phyloP scores from a whole-genome alignment of 371 early-diverging fungal genomes.

The Thermomucor indicae-seudaticae region DNA sequence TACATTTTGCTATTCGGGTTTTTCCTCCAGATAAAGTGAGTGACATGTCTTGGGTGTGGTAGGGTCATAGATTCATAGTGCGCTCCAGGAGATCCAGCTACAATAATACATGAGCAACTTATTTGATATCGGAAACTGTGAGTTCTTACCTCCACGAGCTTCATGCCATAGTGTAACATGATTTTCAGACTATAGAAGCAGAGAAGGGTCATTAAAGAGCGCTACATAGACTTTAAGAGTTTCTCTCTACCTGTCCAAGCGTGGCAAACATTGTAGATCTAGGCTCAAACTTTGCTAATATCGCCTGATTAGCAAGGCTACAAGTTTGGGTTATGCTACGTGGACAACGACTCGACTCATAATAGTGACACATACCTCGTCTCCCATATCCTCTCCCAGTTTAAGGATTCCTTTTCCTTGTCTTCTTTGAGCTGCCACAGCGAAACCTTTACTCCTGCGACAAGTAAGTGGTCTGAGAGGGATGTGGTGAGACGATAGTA shows the following conservation, averaged over 20 bases:
- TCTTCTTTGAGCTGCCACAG: conserved; percentile 22
- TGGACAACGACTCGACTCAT: not conserved
- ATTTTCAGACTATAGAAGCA: conserved; percentile 54
- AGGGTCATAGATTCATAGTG: conserved; percentile 54
- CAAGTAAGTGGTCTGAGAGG: conserved; percentile 25
- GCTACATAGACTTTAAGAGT: not conserved
- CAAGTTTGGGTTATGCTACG: not conserved
- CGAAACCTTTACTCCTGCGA: conserved; percentile 27
- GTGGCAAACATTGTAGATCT: conserved; percentile 68
- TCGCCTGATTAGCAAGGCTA: conserved; percentile 23
- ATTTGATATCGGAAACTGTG: not conserved
- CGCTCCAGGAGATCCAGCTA: not conserved
- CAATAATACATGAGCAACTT: not conserved
- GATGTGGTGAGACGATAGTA: not conserved
- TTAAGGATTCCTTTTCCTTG: not conserved
- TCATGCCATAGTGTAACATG: conserved; percentile 73
- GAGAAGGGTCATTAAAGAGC: conserved; percentile 1
- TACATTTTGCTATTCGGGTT: conserved; percentile 29
- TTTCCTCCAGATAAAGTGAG: conserved; percentile 67
- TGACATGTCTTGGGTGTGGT: conserved; percentile 65
- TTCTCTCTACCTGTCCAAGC: conserved; percentile 48
- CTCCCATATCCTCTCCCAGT: not conserved
- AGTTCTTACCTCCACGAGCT: not conserved
- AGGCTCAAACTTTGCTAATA: conserved; percentile 60
- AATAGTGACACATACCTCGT: not conserved